phyloP scores from a whole-genome alignment of 1,284 basidiomycete species.

The Trametes pubescens region DNA sequence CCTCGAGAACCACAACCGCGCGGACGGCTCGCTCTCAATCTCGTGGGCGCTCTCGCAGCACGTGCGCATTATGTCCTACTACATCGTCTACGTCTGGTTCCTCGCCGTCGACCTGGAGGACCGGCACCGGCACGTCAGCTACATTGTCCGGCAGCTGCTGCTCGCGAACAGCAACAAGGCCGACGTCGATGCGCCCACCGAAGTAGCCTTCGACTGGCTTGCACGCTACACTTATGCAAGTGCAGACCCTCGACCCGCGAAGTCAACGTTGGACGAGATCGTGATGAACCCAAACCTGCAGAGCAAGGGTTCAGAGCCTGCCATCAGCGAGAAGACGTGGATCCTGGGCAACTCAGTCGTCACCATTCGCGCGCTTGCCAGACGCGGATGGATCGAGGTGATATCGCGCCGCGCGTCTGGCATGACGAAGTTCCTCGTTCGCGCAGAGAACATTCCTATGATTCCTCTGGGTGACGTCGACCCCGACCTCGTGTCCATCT shows the following conservation, averaged over 20 bases:
- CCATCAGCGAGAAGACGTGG: constrained; percentile 81
- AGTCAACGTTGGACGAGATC: constrained; percentile 81
- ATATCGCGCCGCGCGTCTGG: constrained; percentile 90
- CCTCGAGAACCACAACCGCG: constrained; percentile 89
- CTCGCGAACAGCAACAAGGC: constrained; percentile 85
- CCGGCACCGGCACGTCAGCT: constrained; percentile 83
- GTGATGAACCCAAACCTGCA: constrained; percentile 60
- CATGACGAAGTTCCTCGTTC: constrained; percentile 86
- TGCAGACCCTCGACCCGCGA: constrained; percentile 90
- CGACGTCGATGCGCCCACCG: constrained; percentile 88
- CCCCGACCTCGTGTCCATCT: constrained; percentile 77
- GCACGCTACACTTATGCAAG: constrained; percentile 95
- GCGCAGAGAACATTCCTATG: constrained; percentile 90
- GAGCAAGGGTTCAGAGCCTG: constrained; percentile 47
- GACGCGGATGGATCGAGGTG: constrained; percentile 92
- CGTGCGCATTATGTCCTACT: constrained; percentile 93
- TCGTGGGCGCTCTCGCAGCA: constrained; percentile 96
- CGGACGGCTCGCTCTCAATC: constrained; percentile 63
- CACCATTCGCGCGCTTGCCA: constrained; percentile 79
- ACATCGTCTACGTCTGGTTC: constrained; percentile 96
- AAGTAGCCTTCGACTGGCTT: constrained; percentile 99
- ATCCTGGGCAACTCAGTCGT: constrained; percentile 88
- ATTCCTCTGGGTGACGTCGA: constrained; percentile 84
- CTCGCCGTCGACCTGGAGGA: constrained; percentile 89
- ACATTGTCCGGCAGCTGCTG: constrained; percentile 89